Evolutionary conservation across 2,329 filamentous ascomycete genomes (phyloP), one percentile per base, ranked within the genome.

Genomic region (Neonectria neomacrospora): DNA sequence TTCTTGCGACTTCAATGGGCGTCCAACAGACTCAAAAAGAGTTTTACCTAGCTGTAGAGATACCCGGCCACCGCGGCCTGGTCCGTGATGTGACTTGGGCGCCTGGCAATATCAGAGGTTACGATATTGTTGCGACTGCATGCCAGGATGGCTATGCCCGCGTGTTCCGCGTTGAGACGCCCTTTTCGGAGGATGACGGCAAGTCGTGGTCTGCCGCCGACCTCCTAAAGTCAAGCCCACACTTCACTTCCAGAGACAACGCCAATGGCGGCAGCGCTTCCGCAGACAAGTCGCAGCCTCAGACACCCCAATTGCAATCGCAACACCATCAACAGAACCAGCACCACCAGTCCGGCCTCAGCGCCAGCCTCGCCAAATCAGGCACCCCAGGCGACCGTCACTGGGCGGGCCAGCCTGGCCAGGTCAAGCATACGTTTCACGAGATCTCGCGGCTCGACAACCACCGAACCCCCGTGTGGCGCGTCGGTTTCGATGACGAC

Each of bases 21-120:
- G 82, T 82, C 41, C 78, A 79, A 16, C 82, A 77, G 81, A 89
- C 80, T 80, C 88, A 75, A 82, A 91, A 92, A 65, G 91, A 93
- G 63, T 96, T 98, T 75, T 97, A 97, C 76, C 87, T 92, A 8
- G 94, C 94, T 0, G 89, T 90, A 20, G 91, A 94, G 74, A 82
- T 98, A 16, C 83, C 83, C 30, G 89, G 89, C 2, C 92, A 97
- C 71, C 85, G 87, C 8, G 89, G 90, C 1, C 84, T 98, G 41
- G 91, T 97, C 7, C 86, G 95, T 51, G 94, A 97, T 76, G 87
- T 97, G 1, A 90, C 93, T 2, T 99, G 96, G 96, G 93, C 95
- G 1, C 91, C 94, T 51, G 95, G 94, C 12, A 96, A 94, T 68
- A 93, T 96, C 72, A 84, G 94, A 41, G 95, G 95, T 1, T 95